Evolutionary conservation across 345 rosid species (phyloP), one percentile per base, ranked within the genome.

Genomic region (Populus nigra): DNA sequence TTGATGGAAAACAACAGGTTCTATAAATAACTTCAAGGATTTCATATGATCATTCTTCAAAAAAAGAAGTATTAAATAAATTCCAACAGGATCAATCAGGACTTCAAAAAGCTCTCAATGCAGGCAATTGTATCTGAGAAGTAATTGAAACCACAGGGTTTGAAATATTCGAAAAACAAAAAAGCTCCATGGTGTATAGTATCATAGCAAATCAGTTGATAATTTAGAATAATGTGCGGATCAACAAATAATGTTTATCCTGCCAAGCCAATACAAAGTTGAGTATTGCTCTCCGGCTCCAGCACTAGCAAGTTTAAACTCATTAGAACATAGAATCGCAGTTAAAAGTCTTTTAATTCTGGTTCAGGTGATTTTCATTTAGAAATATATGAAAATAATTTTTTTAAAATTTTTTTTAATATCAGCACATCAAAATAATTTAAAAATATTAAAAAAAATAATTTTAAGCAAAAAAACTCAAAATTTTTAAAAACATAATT

Each of bases 221-320:
- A 8, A 65, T 65, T 5, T 12, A 55, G 66, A 36, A 59, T 45
- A 16, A 67, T 20, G 69, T 17, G 23, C 25, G 62, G 68, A 77
- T 31, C 55, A 72, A 23, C 65, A n/a, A 50, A 61, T 25, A 84
- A 63, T 36, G 67, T 76, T 7, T 90, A 93, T 98, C 96, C 95
- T 91, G 86, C 99, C 99, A 80, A 83, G 90, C 98, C 96, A 92
- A 83, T 89, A 91, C 47, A 87, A 83, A 76, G 88, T 65, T 38
- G 83, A 86, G 61, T 76, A 77, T 73, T 82, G 86, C 77, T 87
- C 89, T 80, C 79, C 83, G 71, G 73, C 75, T 79, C 86, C 86
- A 43, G 76, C 78, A 85, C 85, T 84, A 31, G 91, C 88, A 76
- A 87, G 85, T 84, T 95, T 95, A 76, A 93, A 91, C 86, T 95